Evolutionary conservation across 2,329 filamentous ascomycete genomes (phyloP).

Genomic region (Cordyceps militaris): DNA sequence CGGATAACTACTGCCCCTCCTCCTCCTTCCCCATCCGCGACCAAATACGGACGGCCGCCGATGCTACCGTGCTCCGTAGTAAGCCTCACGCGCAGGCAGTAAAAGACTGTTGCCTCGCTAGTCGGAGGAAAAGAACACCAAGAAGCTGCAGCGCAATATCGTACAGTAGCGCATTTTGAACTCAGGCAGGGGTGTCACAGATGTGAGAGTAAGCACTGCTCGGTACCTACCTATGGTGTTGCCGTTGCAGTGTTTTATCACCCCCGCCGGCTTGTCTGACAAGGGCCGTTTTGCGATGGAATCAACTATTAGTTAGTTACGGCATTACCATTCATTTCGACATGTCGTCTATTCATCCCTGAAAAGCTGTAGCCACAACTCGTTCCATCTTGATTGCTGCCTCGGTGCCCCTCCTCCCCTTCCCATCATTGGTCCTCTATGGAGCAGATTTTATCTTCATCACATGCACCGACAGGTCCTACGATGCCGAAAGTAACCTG

Average conservation of each 20-base stretch:
- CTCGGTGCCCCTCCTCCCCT: too few species aligned
- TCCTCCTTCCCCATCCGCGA: not conserved
- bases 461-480: not conserved
- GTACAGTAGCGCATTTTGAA: too few species aligned
- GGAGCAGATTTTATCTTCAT: not conserved
- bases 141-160: not conserved
- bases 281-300: too few species aligned
- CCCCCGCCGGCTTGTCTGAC: not conserved
- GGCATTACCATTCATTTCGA: too few species aligned
- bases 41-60: not conserved
- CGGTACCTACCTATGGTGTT: not conserved
- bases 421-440: not conserved
- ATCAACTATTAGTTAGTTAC: too few species aligned
- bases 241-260: too few species aligned
- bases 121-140: not conserved
- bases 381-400: not conserved
- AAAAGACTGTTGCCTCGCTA: not conserved
- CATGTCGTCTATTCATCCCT: too few species aligned
- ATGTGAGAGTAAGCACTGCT: conserved; percentile 2
- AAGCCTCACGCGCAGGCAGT: not conserved
- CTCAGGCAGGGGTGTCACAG: too few species aligned
- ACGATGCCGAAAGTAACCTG: not conserved
- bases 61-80: conserved; percentile 6
- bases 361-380: not conserved
- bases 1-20: too few species aligned